Base-by-base conservation (phyloP, 208 protist genomes). In the Leishmania aethiopica region DNA sequence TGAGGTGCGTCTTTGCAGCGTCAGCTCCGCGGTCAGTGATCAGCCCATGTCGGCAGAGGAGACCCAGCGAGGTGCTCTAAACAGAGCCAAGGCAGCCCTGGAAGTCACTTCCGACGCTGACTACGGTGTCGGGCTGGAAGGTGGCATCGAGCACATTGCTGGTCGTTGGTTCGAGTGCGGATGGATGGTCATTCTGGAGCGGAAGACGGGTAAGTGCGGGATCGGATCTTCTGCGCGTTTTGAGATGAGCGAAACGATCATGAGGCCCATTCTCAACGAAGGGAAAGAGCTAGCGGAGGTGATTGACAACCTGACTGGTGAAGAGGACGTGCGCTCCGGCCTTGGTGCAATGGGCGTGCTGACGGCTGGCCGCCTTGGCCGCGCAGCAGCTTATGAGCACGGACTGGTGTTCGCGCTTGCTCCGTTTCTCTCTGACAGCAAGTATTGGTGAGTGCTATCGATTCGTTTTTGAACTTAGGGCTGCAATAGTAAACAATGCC, bases 31-130 rank as follows among this genome's bases (percentile, higher is more conserved):
- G 51, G 94, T 97, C 42, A 82, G 83, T 42, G 85, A 87, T 64
- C 92, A 97, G 80, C 94, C 94, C 25, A 95, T 95, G 89, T 90
- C 86, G 22, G 89, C 94, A n/a, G 94, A 92, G 64, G 94, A 95
- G 77, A 92, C 90, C 10, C 86, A 89, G 49, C 19, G 71, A 15
- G 94, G 94, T 40, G 85, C 89, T 35, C 28, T 88, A 10, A 83
- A 92, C 22, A 90, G 94, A 35, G 90, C 94, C 22, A 71, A 83
- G 45, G 85, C 86, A 57, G 90, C 94, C 1, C 75, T 95, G 37
- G 75, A 86, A 2, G 78, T 83, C n/a, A 55, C 86, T 66, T 82
- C 90, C 59, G 82, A 91, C 3, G 91, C 90, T 49, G 77, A 95
- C 69, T 97, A 89, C 85, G 92, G 94, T 53, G 88, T 97, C 51